Evolutionary conservation across 2,329 filamentous ascomycete species (phyloP), one percentile per base, ranked within the genome.

Genomic region (Beauveria varroae): DNA sequence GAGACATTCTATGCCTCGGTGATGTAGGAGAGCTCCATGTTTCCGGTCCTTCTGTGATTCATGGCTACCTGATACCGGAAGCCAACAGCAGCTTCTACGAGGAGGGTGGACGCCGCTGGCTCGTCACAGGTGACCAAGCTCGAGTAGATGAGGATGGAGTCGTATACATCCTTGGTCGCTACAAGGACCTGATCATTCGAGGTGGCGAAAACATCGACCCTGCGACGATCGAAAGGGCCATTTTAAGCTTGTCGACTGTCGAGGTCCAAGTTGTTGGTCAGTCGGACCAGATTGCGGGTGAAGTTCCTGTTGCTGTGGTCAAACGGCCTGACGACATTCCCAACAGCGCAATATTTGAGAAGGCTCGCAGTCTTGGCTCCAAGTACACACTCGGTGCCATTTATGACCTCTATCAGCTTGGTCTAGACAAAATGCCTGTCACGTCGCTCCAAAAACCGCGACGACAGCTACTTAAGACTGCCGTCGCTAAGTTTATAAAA

Each of bases 291-390:
- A 66, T 78, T 59, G 77, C 79, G 28, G 78, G 79, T 4, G 78
- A 81, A 63, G 72, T 81, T 3, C 76, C 77, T 0, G 73, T 81
- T 16, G 79, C 79, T 2, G 67, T 81, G 14, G 73, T 79, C 28
- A 67, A 69, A 37, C 63, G 73, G 3, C 70, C 73, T 0, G 43
- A 70, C n/a, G 64, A 67, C 3, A 64, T 67, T 0, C 64, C 73
- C 30, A 77, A 76, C 64, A 41, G 64, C 0, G 67, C 71, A 20
- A 65, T 76, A n/a, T 62, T 67, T 46, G 64, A 70, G 52, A 71
- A 70, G 54, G 67, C 71, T 3, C 64, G 67, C 34, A 63, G 57
- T 3, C 50, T 76, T 2, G 77, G 78, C 5, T 65, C 71, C 24
- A 73, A 73, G n/a, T 77, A 74, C 49, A 70, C 72, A 0, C 70